Evolutionary conservation across 768 basidiomycete species (phyloP), one percentile per base, ranked within the genome.

Genomic region (Xerocomellus dryophilus): DNA sequence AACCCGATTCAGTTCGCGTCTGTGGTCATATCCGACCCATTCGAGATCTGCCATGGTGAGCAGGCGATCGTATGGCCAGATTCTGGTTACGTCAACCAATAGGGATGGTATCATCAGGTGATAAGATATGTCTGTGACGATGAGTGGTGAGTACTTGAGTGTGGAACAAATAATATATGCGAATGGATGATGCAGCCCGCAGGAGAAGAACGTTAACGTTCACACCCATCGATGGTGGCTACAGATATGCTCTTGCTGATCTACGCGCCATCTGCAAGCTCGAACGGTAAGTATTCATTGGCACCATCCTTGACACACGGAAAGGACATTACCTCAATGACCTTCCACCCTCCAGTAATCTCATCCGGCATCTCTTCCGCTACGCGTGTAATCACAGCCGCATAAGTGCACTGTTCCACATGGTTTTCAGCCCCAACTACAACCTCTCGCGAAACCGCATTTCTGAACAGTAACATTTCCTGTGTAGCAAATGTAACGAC

Each of bases 331-430:
- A 94, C 93, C 85, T 98, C 96, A 25, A 98, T 81, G 48, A 98
- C 83, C 73, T 98, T 98, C 96, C 97, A 99, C 12, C 97, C 97
- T 40, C 92, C 94, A 0, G 97, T 99, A 42, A 97, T 78, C 69
- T 94, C 91, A 67, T 98, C 90, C 27, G 84, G 85, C 57, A 98
- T 74, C 66, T 98, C 93, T 62, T 88, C 87, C 66, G 91, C 86
- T 29, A 93, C 74, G 25, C 95, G 83, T 17, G 95, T 98, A 55
- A 99, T 72, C 1, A 92, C 94, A 23, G 93, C 93, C 17, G 89
- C 90, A 68, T 99, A 99, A 20, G 83, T 84, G 64, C 93, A 95
- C 67, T 95, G 91, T 72, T 97, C 93, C 29, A 98, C 95, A 61
- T 84, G 82, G 67, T 95, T 80, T 66, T 94, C 92, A 4, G 90